Evolutionary conservation across 257 asterid species (phyloP).

Genomic region (Nyctanthes arbortristis): DNA sequence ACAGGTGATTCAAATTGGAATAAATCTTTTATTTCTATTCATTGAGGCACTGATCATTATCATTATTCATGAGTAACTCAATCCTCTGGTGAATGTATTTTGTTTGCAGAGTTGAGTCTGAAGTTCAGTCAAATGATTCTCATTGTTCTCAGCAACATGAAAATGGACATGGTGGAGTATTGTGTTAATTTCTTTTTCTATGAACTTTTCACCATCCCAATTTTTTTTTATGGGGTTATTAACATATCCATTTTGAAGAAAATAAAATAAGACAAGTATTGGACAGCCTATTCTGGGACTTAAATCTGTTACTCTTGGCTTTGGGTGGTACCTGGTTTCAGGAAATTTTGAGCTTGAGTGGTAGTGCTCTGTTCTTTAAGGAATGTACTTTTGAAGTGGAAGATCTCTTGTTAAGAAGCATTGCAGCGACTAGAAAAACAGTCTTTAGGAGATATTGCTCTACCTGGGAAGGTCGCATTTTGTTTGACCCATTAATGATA

Average conservation of each 20-base stretch:
- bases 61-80: slow-evolving; percentile 9
- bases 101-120: slow-evolving; percentile 74
- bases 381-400: not conserved
- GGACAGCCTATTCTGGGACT: not conserved
- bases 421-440: not conserved
- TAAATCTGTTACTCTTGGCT: not conserved
- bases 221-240: not conserved
- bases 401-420: not conserved
- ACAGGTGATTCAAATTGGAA: slow-evolving; percentile 49
- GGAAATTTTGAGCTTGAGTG: not conserved
- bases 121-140: slow-evolving; percentile 61
- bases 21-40: slow-evolving; percentile 6
- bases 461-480: not conserved
- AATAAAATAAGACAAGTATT: too few species aligned
- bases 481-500: not conserved
- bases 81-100: slow-evolving; percentile 18
- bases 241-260: not conserved
- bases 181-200: slow-evolving; percentile 4
- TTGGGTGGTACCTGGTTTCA: not conserved
- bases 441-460: not conserved
- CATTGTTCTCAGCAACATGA: slow-evolving; percentile 70
- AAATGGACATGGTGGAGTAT: slow-evolving; percentile 56
- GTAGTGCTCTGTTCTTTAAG: not conserved
- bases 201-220: not conserved
- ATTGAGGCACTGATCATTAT: slow-evolving; percentile 11